These are phyloP conservation scores for Candida coquimbonensis DNA, from an alignment of 805 yeast species.

Conservation along the genomic window DNA sequence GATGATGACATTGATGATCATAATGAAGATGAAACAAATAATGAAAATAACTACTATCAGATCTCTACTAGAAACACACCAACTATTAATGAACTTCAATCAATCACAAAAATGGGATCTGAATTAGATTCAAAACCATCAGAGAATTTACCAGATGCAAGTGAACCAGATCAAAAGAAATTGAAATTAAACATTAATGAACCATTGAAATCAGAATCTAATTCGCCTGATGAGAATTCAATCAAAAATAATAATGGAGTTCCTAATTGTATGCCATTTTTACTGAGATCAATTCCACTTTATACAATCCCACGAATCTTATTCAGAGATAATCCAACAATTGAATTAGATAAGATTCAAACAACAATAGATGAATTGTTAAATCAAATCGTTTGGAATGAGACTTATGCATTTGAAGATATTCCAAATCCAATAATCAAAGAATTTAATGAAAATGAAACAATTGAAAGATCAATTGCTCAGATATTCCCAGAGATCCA, in stretches of 20 bases:
- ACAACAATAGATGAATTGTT: constrained; percentile 26
- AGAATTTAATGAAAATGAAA: constrained; percentile 11
- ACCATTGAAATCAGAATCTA: constrained; percentile 3
- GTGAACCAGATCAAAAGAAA: constrained; percentile 16
- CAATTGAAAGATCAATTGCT: constrained; percentile 20
- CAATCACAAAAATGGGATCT: neutral
- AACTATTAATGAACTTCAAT: no score
- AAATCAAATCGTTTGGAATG: constrained; percentile 22
- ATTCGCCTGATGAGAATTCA: constrained; percentile 5
- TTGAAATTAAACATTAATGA: constrained; percentile 4
- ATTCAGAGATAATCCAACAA: constrained; percentile 29
- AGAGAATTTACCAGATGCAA: constrained; percentile 6
- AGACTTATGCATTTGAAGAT: constrained; percentile 11
- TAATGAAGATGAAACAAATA: constrained; percentile 4
- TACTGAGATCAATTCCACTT: constrained; percentile 56
- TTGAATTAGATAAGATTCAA: constrained; percentile 18
- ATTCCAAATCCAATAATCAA: constrained; percentile 3
- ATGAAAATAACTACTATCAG: constrained; percentile 5
- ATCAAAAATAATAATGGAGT: constrained; percentile 32
- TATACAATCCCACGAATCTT: constrained; percentile 54
- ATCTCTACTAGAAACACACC: neutral
- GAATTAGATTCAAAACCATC: neutral
- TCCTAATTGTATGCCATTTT: constrained; percentile 62
- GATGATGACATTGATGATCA: constrained; percentile 10
- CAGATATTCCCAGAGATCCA: constrained; percentile 23